Evolutionary conservation across 2,329 filamentous ascomycete genomes (phyloP), one percentile per base, ranked within the genome.

Genomic region (Aspergillus pseudoterreus): DNA sequence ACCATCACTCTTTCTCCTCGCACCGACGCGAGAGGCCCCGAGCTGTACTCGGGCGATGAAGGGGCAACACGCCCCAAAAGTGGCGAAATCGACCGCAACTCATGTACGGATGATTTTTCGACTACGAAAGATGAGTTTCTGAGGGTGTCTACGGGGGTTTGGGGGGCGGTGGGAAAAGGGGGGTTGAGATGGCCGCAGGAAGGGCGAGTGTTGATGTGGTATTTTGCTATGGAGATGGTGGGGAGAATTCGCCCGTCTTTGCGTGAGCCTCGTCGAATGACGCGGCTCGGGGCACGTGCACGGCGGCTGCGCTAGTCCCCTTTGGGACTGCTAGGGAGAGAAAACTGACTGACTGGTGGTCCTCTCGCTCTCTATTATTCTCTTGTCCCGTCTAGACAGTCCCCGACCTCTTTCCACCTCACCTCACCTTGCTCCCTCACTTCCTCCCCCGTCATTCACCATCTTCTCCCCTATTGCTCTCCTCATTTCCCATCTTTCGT

Each of bases 201-300:
- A 27, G 35, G 32, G 24, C 24, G 38, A 43, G 15, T 43, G 44
- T 38, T 36, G 44, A 35, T 41, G 30, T 24, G 27, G 27, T 30
- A 30, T 47, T 39, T 38, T 27, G 43, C 9, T 15, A 19, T 24
- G 8, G 33, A 17, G 35, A n/a, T 38, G 35, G 35, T 14, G 19
- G 24, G 32, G 22, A 46, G 36, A 46, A 46, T 41, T 41, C 4
- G 45, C 22, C 19, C 30, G 32, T 22, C 44, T 17, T 15, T 43
- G 15, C 19, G 22, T 11, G 24, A 17, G 24, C 15, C 43, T 32
- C 43, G 43, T 45, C 43, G 41, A 46, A 38, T 43, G 44, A 47
- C 49, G 49, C 49, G 49, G 43, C 19, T 47, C 9, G 15, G 3
- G 49, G 49, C 49, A 51, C 49, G 49, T 51, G 49, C 49, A 27